Conservation (phyloP, 2,329 filamentous ascomycete species). For the Pseudopyricularia cyperi region DNA sequence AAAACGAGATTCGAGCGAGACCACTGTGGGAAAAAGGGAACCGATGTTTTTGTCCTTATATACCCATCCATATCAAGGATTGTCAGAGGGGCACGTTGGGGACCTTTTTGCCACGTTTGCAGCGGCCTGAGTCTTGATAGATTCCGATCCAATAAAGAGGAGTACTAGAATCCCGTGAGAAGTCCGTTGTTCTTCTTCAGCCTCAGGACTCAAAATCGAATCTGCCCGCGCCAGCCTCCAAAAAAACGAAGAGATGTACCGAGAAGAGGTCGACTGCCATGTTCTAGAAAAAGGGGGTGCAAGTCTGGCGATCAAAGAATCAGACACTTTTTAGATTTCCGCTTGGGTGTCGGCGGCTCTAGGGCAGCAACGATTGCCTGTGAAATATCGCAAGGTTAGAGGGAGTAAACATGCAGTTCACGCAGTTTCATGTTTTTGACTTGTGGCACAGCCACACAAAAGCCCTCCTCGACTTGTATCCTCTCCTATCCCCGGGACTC, state of each 20-base stretch:
- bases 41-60: background rate
- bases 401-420: no score
- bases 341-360: conserved; percentile 76
- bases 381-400: background rate
- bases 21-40: background rate
- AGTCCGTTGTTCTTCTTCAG: background rate
- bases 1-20: no score
- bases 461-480: no score
- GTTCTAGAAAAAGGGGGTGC: background rate
- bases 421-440: no score
- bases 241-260: background rate
- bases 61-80: background rate
- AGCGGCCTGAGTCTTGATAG: background rate
- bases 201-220: background rate
- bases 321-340: conserved; percentile 57
- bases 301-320: conserved; percentile 39
- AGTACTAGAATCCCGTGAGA: background rate
- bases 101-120: background rate
- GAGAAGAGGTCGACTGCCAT: background rate
- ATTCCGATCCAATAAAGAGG: background rate
- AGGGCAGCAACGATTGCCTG: conserved; percentile 92
- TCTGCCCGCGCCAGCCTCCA: background rate
- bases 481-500: background rate
- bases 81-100: no score
- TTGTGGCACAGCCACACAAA: background rate